These are phyloP conservation scores for Dimocarpus longan DNA, from an alignment of 345 rosid genomes.

Conservation along the genomic window DNA sequence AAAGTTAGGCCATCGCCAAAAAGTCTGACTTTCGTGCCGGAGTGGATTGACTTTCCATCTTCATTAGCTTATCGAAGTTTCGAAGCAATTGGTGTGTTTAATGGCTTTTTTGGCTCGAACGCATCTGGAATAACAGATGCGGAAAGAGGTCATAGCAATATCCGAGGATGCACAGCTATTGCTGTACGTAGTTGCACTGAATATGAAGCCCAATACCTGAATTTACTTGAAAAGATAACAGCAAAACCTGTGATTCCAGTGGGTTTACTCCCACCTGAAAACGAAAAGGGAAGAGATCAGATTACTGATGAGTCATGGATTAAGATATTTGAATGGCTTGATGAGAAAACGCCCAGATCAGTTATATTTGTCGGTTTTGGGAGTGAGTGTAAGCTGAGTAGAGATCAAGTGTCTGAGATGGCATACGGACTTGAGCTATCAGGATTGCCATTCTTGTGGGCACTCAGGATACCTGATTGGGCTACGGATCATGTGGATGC, in stretches of 20 bases:
- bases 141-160: not conserved
- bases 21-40: conserved; percentile 18
- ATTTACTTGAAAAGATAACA: not conserved
- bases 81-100: conserved; percentile 8
- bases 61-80: conserved; percentile 8
- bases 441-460: conserved; percentile 38
- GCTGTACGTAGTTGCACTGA: conserved; percentile 31
- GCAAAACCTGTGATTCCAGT: conserved; percentile 27
- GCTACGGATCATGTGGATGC: conserved; percentile 23
- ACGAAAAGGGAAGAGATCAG: not conserved
- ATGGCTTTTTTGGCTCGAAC: not conserved
- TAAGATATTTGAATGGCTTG: conserved; percentile 33
- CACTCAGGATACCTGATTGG: conserved; percentile 33
- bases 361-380: conserved; percentile 40
- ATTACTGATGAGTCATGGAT: conserved; percentile 7
- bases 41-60: conserved; percentile 31
- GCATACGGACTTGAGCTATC: conserved; percentile 37
- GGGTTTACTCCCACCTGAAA: conserved; percentile 30
- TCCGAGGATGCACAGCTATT: not conserved
- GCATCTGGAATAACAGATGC: conserved; percentile 24
- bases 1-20: conserved; percentile 8
- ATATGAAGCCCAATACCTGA: conserved; percentile 23
- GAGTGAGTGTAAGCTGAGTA: conserved; percentile 30
- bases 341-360: conserved; percentile 22
- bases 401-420: conserved; percentile 32